A percentile compares a stretch with the other conserved stretches of the same genome.
Conservation (phyloP, 2,329 filamentous ascomycete species). For the Cladosporium oxysporum region DNA sequence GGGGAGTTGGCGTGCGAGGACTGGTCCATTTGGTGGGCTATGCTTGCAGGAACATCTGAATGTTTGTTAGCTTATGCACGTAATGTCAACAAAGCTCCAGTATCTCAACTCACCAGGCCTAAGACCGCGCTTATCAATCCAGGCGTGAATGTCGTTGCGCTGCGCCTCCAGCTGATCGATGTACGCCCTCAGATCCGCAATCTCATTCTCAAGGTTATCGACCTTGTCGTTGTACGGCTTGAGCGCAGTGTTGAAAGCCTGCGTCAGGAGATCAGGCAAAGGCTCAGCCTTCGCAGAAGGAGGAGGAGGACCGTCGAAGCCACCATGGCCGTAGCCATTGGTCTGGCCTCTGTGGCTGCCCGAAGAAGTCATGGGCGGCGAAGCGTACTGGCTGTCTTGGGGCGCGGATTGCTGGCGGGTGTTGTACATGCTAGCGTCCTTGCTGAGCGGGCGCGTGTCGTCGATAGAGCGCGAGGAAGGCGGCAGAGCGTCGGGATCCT, state of each 20-base stretch:
- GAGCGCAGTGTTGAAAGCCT: slow-evolving; percentile 56
- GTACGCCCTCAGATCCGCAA: slow-evolving; percentile 52
- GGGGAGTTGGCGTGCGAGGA: slow-evolving; percentile 41
- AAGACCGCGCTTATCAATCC: slow-evolving; percentile 58
- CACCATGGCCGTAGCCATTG: slow-evolving; percentile 26
- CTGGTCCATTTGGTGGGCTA: slow-evolving; percentile 56
- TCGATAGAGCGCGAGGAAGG: slow-evolving; percentile 41
- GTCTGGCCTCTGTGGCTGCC: slow-evolving; percentile 21
- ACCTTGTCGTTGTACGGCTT: slow-evolving; percentile 56
- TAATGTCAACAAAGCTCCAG: not conserved
- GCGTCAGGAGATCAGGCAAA: slow-evolving; percentile 53
- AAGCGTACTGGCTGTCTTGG: slow-evolving; percentile 38
- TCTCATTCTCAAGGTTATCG: slow-evolving; percentile 53
- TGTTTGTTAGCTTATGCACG: slow-evolving; percentile 17
- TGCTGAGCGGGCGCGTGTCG: slow-evolving; percentile 28
- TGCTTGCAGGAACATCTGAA: slow-evolving; percentile 53
- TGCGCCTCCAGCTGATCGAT: slow-evolving; percentile 54
- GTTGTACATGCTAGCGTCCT: slow-evolving; percentile 40
- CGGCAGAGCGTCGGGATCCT: slow-evolving; percentile 39
- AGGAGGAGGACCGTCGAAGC: slow-evolving; percentile 27
- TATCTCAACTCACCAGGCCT: slow-evolving; percentile 47
- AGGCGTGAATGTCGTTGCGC: slow-evolving; percentile 54
- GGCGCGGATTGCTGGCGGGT: slow-evolving; percentile 43
- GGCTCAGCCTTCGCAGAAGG: slow-evolving; percentile 38
- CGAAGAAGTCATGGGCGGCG: slow-evolving; percentile 25